phyloP scores from a whole-genome alignment of 1,139 yeast genomes.

The Sugiyamaella sp. region DNA sequence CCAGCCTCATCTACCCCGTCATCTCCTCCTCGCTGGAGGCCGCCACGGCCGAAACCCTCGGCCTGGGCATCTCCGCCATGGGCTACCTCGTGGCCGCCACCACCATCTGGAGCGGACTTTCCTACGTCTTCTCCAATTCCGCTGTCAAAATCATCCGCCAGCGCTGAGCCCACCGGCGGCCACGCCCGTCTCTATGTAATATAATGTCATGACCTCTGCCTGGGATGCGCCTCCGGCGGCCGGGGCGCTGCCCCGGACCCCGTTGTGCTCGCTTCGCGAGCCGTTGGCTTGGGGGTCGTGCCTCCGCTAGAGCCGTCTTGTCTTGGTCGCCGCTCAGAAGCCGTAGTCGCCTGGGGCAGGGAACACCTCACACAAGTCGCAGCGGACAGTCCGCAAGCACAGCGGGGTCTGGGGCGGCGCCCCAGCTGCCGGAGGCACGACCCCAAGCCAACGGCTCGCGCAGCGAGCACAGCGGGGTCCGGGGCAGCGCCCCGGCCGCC shows the following conservation, averaged over 20 bases:
- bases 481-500: slow-evolving; percentile 17
- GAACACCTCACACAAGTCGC: too few species aligned
- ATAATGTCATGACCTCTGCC: background rate
- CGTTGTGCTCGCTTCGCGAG: too few species aligned
- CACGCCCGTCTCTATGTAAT: too few species aligned
- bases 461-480: too few species aligned
- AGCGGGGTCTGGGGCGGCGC: too few species aligned
- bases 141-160: slow-evolving; percentile 57
- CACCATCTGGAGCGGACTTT: slow-evolving; percentile 76
- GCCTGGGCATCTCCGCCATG: slow-evolving; percentile 39
- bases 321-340: too few species aligned
- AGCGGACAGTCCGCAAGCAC: too few species aligned
- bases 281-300: too few species aligned
- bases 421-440: too few species aligned
- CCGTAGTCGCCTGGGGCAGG: too few species aligned
- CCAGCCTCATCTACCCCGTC: slow-evolving; percentile 69
- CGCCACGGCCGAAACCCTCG: slow-evolving; percentile 30
- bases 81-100: slow-evolving; percentile 74
- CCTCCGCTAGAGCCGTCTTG: too few species aligned
- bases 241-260: slow-evolving; percentile 1
- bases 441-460: too few species aligned
- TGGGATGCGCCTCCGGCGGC: slow-evolving; percentile 2
- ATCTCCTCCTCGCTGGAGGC: slow-evolving; percentile 44
- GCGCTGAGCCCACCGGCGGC: background rate
- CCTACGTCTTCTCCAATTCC: slow-evolving; percentile 67